Conservation (phyloP, 176 grass and related monocot genomes). For the Zoysia japonica region DNA sequence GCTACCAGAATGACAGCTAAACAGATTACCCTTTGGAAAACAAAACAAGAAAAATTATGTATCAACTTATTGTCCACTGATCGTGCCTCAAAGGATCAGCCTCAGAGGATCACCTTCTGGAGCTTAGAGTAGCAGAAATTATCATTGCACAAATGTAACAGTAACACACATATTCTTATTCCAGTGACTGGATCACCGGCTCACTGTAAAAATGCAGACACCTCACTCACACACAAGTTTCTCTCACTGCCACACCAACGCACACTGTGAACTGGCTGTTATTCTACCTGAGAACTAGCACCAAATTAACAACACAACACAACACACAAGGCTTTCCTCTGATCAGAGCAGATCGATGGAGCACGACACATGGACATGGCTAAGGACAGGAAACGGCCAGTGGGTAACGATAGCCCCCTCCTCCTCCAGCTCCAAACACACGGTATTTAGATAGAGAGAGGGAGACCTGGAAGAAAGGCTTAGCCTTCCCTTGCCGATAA, state of each 20-base stretch:
- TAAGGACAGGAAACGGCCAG: slow-evolving; percentile 6
- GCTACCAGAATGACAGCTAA: too few relatives aligned
- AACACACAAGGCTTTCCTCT: slow-evolving; percentile 6
- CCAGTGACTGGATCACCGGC: not conserved
- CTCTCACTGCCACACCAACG: slow-evolving; percentile 20
- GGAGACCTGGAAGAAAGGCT: slow-evolving; percentile 82
- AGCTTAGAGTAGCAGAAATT: not conserved
- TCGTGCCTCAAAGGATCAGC: too few relatives aligned
- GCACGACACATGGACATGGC: not conserved
- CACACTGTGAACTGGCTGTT: slow-evolving; percentile 15
- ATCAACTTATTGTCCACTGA: too few relatives aligned
- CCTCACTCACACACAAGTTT: not conserved
- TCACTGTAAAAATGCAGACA: not conserved
- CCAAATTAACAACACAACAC: not conserved
- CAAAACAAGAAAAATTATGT: too few relatives aligned
- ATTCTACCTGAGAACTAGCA: slow-evolving; percentile 20
- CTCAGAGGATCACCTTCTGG: too few relatives aligned
- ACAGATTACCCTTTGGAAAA: too few relatives aligned
- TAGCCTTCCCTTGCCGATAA: slow-evolving; percentile 76
- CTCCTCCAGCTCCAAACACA: slow-evolving; percentile 30
- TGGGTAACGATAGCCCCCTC: slow-evolving; percentile 26
- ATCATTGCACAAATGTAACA: not conserved
- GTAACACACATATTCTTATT: slow-evolving; percentile 12
- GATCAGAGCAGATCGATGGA: not conserved
- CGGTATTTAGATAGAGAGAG: slow-evolving; percentile 59